Conservation (phyloP, 2,329 filamentous ascomycete genomes). For the Fusarium redolens region DNA sequence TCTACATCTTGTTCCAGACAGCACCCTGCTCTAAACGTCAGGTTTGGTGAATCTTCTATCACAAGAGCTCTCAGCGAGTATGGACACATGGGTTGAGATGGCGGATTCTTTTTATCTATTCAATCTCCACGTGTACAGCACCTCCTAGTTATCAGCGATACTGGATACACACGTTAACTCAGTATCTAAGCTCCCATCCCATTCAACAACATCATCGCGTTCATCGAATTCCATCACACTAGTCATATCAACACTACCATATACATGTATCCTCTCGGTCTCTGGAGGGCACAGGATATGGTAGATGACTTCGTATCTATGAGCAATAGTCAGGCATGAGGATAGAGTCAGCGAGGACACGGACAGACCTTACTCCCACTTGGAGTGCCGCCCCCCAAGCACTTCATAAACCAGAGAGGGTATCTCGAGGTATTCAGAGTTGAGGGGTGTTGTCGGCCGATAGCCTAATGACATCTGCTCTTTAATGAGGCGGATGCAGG, state of each 20-base stretch:
- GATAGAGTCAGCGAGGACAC: background rate
- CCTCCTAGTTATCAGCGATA: background rate
- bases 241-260: slow-evolving; percentile 13
- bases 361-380: slow-evolving; percentile 19
- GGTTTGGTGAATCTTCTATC: background rate
- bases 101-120: background rate
- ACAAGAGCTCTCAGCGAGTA: background rate
- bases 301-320: slow-evolving; percentile 15
- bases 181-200: background rate
- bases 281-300: slow-evolving; percentile 3
- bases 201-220: background rate
- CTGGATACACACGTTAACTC: background rate
- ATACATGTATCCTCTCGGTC: background rate
- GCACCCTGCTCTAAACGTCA: background rate
- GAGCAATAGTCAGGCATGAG: background rate
- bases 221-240: slow-evolving; percentile 23
- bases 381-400: slow-evolving; percentile 15
- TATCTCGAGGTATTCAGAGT: slow-evolving; percentile 21
- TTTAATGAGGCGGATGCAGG: slow-evolving; percentile 6
- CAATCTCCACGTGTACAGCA: background rate
- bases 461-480: background rate
- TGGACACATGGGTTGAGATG: background rate
- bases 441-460: slow-evolving; percentile 14
- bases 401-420: slow-evolving; percentile 21
- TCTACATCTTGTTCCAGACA: slow-evolving; percentile 34